Percentiles rank a stretch among this genome's conserved stretches.
phyloP scores from a whole-genome alignment of 148 eudicot genomes.

The Heliamphora exappendiculata region DNA sequence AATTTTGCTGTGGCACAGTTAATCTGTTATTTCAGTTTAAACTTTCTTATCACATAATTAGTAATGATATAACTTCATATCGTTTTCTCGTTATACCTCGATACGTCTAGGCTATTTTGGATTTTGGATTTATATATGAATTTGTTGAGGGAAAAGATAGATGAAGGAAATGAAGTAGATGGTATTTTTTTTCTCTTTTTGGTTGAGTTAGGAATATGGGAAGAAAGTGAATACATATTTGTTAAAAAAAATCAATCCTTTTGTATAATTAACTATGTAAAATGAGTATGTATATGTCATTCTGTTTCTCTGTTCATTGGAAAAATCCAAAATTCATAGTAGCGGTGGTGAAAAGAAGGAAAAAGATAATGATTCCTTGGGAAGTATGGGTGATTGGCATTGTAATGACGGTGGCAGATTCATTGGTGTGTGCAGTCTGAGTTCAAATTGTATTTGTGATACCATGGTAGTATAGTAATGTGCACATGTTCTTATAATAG shows the following conservation, averaged over 20 bases:
- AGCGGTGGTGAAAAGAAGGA: no score
- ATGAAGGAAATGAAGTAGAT: not conserved
- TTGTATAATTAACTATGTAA: no score
- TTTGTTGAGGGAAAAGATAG: not conserved
- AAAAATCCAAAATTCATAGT: no score
- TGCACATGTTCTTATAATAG: not conserved
- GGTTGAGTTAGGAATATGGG: not conserved
- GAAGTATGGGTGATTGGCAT: not conserved
- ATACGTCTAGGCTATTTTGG: not conserved
- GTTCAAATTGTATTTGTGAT: not conserved
- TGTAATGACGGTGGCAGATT: not conserved
- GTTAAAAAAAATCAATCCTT: no score
- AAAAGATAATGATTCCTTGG: not conserved
- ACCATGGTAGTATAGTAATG: not conserved
- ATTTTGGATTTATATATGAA: not conserved
- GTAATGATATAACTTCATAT: not conserved
- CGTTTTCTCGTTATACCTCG: not conserved
- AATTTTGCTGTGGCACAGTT: not conserved
- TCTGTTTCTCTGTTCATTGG: no score
- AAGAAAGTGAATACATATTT: not conserved
- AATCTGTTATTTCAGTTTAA: not conserved
- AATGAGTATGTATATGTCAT: no score
- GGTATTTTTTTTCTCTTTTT: not conserved
- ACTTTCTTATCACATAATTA: not conserved
- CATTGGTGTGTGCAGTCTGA: not conserved